Conservation (phyloP, 495 filamentous ascomycete genomes). For the Trichoderma asperelloides region DNA sequence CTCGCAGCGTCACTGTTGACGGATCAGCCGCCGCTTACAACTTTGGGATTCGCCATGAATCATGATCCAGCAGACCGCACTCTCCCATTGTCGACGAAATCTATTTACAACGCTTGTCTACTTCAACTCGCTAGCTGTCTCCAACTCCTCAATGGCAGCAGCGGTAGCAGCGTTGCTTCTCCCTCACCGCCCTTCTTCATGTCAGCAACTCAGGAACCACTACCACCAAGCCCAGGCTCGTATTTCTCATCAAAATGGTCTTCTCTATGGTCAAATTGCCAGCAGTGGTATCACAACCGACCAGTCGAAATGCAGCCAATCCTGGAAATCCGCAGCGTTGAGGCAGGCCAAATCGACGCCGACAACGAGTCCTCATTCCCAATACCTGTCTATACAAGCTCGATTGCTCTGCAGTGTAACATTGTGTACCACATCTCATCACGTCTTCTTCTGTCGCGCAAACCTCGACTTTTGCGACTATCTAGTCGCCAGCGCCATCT, state of each 20-base stretch:
- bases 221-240: background rate
- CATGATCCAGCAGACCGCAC: background rate
- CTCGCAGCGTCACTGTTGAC: background rate
- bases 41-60: background rate
- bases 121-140: background rate
- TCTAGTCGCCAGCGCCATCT: slow-evolving; percentile 1
- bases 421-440: slow-evolving; percentile 4
- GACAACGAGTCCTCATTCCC: background rate
- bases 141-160: background rate
- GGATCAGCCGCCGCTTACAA: background rate
- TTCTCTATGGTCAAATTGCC: background rate
- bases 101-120: background rate
- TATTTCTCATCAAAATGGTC: background rate
- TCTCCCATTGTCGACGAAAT: background rate
- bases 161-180: background rate
- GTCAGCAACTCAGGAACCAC: background rate
- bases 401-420: background rate
- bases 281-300: background rate
- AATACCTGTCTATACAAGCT: background rate
- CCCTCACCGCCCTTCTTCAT: background rate
- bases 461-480: background rate
- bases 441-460: background rate
- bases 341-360: background rate
- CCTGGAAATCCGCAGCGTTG: background rate
- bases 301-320: slow-evolving; percentile 1